phyloP scores from a whole-genome alignment of 2,329 filamentous ascomycete genomes.

The Sporothrix mexicana region DNA sequence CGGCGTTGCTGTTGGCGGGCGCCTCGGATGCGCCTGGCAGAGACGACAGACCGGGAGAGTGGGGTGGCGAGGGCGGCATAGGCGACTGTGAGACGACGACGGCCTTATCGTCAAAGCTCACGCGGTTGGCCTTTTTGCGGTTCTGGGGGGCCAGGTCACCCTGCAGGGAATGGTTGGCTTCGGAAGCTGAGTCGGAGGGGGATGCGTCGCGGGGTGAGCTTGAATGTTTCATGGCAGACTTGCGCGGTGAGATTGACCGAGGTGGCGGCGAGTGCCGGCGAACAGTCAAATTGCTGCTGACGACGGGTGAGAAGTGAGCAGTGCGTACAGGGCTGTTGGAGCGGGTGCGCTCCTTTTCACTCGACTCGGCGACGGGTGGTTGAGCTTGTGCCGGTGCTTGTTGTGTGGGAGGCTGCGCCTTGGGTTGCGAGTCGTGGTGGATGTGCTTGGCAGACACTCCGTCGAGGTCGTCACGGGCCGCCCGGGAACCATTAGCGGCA shows the following conservation, averaged over 20 bases:
- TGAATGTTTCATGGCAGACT: constrained; percentile 74
- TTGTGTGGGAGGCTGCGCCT: neutral
- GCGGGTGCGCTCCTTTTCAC: constrained; percentile 45
- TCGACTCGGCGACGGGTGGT: neutral
- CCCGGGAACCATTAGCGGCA: constrained; percentile 34
- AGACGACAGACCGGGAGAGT: neutral
- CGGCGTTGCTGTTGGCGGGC: constrained; percentile 16
- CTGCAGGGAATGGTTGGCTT: constrained; percentile 40
- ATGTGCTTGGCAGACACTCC: constrained; percentile 46
- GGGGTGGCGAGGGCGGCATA: neutral
- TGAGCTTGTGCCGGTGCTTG: neutral
- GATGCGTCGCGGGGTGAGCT: constrained; percentile 61
- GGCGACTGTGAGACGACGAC: constrained; percentile 43
- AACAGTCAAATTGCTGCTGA: constrained; percentile 57
- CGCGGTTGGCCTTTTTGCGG: constrained; percentile 70
- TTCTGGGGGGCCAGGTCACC: constrained; percentile 6
- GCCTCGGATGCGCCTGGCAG: constrained; percentile 31
- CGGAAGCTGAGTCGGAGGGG: constrained; percentile 57
- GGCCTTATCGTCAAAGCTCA: constrained; percentile 76
- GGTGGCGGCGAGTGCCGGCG: constrained; percentile 69
- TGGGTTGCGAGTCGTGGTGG: constrained; percentile 34
- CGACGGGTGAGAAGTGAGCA: constrained; percentile 68
- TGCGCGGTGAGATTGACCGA: constrained; percentile 75
- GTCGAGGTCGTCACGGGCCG: constrained; percentile 44
- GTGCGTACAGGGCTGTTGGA: constrained; percentile 70